Conservation (phyloP, 352 stramenopile genomes). For the Pythium periplocum region DNA sequence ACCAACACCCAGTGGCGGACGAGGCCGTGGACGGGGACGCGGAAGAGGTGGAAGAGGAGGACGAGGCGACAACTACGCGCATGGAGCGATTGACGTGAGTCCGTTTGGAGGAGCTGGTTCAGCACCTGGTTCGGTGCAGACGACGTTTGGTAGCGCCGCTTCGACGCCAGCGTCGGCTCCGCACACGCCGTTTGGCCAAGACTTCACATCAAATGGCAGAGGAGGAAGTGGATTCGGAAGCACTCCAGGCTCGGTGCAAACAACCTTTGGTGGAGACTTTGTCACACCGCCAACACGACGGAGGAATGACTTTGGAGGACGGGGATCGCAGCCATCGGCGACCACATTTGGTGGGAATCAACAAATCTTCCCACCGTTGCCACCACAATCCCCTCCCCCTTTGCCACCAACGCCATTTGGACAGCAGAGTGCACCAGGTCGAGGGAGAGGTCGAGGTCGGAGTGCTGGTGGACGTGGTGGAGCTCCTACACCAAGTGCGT, state of each 20-base stretch:
- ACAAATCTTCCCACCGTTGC: conserved; percentile 1
- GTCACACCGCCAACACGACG: conserved; percentile 12
- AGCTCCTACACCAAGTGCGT: background rate
- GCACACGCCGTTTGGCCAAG: conserved; percentile 9
- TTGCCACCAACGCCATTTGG: conserved; percentile 13
- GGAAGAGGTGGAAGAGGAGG: conserved; percentile 10
- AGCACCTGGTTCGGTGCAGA: background rate
- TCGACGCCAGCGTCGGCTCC: background rate
- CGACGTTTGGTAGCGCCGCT: background rate
- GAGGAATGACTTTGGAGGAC: conserved; percentile 14
- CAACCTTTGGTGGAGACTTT: conserved; percentile 7
- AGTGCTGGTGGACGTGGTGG: background rate
- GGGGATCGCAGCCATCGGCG: conserved; percentile 2
- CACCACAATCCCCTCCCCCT: conserved; percentile 9
- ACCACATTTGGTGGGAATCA: conserved; percentile 11
- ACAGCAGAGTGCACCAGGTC: background rate
- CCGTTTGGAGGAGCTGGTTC: conserved; percentile 4
- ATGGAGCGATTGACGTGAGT: conserved; percentile 3
- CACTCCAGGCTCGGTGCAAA: background rate
- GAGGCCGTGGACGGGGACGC: conserved; percentile 3
- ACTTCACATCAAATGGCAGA: no score
- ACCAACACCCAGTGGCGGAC: background rate
- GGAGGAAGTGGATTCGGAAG: no score
- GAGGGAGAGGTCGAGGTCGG: conserved; percentile 1
- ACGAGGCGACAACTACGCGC: background rate